phyloP scores from a whole-genome alignment of 306 rosid genomes.

The Ammopiptanthus mongolicus region DNA sequence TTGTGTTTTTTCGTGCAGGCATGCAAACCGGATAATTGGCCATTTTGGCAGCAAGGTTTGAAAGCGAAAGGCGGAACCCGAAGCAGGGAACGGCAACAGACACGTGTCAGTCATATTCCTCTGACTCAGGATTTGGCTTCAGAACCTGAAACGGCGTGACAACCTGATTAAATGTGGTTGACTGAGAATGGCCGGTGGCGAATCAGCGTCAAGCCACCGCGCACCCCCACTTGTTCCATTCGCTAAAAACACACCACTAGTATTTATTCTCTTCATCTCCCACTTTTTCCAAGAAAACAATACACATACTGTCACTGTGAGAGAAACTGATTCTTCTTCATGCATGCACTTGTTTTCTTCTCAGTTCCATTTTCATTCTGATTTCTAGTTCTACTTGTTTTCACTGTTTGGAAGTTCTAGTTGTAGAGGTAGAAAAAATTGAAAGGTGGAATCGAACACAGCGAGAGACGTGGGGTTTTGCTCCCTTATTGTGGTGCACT shows the following conservation, averaged over 20 bases:
- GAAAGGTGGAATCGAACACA: conserved; percentile 25
- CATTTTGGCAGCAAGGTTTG: conserved; percentile 41
- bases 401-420: too few species aligned
- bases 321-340: conserved; percentile 10
- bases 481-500: conserved; percentile 68
- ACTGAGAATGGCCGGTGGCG: conserved; percentile 45
- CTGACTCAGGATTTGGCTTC: conserved; percentile 29
- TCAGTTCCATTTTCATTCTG: not conserved
- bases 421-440: conserved; percentile 10
- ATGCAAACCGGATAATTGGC: conserved; percentile 75
- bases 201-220: conserved; percentile 14
- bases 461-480: conserved; percentile 68
- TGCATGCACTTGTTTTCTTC: conserved; percentile 14
- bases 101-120: conserved; percentile 73
- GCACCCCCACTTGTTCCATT: not conserved
- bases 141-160: conserved; percentile 58
- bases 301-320: not conserved
- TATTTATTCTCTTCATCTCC: conserved; percentile 26
- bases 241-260: conserved; percentile 8
- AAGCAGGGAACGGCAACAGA: conserved; percentile 18
- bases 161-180: conserved; percentile 35
- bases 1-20: conserved; percentile 42
- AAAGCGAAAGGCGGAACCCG: conserved; percentile 10
- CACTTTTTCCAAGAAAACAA: conserved; percentile 35
- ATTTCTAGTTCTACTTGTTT: too few species aligned